Base-by-base conservation (phyloP, 208 protist genomes). In the Kentomonas sorsogonicus region DNA sequence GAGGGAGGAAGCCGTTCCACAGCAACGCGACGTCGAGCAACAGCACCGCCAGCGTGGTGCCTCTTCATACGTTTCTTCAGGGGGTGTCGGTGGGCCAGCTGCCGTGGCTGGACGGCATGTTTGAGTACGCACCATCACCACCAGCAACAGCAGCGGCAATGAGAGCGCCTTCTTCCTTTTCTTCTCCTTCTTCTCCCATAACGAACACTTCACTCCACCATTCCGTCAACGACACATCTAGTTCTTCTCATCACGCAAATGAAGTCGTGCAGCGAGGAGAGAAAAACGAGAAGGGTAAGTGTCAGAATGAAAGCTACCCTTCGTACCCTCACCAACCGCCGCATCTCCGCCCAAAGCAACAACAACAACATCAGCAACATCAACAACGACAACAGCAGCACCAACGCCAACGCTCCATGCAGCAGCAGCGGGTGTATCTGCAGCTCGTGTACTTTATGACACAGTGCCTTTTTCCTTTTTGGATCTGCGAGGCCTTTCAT, bases 351-450 rank as follows among this genome's bases (percentile, higher is more conserved):
- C 36, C 38, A 11, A 22, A 20, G 31, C 23, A 6, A n/a, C 10
- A 5, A 16, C 43, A 5, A 26, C 20, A 16, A n/a, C 39, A 16
- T 22, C 47, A 16, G 5, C 44, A 15, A 53, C 27, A 20, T 46
- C 67, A 1, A 54, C 67, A 7, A 27, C 62, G 1, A 26, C 51
- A 6, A 53, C 47, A 9, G 36, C 57, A 33, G 63, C 61, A 26
- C 65, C 65, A 22, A 60, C 46, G 20, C n/a, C 52, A 69, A 20
- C 75, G 77, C 40, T 83, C 78, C 11, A 74, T 78, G 61, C 48
- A 78, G 15, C 83, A 83, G 63, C 85, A 93, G 72, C 72, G 77
- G 3, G 53, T 83, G 5, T 87, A 62, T 47, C 45, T 85, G n/a
- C 72, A 93, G 65, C 65, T 87, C 22, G 38, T 75, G 6, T 74